Evolutionary conservation across 176 grass and related monocot genomes (phyloP), one percentile per base, ranked within the genome.

Genomic region (Typha latifolia): DNA sequence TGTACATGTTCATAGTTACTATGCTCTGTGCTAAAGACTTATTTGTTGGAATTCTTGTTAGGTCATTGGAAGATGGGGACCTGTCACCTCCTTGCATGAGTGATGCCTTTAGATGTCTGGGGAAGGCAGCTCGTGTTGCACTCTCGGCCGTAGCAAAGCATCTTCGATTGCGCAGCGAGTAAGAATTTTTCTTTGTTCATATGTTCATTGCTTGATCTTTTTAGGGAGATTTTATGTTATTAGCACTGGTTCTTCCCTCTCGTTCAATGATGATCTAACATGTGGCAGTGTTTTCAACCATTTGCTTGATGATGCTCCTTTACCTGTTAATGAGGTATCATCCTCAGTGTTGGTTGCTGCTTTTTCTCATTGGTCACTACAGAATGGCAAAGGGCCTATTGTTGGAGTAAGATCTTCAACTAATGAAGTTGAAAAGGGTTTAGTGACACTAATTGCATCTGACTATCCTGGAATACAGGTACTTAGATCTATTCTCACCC

Each of bases 391-490:
- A 22, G 13, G 55, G 18, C 47, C 68, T 63, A 62, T 21, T 51
- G 78, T 57, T 47, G 71, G 53, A 68, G 72, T 27, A 48, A 76
- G 71, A 43, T 61, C 80, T 62, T 73, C 74, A 61, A 72, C 32
- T 75, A 62, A 77, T 84, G 64, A 81, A 89, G 78, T 81, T 64
- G 85, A 95, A 34, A 89, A 74, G 68, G 82, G 90, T 24, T 84
- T 89, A 51, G 29, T 89, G 65, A 86, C 78, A 51, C 48, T 95
- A 70, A 68, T 95, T 71, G 71, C 81, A 63, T 89, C 90, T 49
- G 85, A 95, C 70, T 51, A 26, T 72, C 83, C 82, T 15, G 83
- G 90, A 72, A 84, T 84, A 68, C 77, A 95, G 90, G 90, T 90
- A 68, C 26, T 4, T 49, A 20, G 18, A 21, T 70, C 52, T 10